Evolutionary conservation across 2,329 filamentous ascomycete genomes (phyloP), one percentile per base, ranked within the genome.

Genomic region (Colletotrichum chrysophilum): DNA sequence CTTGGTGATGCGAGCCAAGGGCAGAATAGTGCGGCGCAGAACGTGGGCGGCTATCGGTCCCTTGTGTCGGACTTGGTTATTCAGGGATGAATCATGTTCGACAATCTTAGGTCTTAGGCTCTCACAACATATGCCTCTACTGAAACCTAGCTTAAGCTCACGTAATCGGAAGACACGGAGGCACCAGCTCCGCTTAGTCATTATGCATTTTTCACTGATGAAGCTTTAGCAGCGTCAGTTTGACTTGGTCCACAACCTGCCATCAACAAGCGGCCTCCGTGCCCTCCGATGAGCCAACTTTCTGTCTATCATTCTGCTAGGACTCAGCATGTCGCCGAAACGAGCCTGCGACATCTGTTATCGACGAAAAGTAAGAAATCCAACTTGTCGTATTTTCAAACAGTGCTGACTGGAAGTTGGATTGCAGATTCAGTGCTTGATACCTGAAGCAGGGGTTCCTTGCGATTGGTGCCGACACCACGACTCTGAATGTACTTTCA

Each of bases 401-500:
- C 12, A n/a, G 18, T 14, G 6, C 55, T 58, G 4, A 28, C 26
- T 28, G 7, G 7, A 58, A 58, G 13, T 21, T 3, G 14, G 9
- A 28, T 10, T 21, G 13, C n/a, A 74, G 71, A 74, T 74, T 14
- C 71, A 74, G 43, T 74, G 71, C 58, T 55, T 26, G 4, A 58
- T 74, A 55, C 56, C 71, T 18, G 43, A 30, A 12, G 38, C 43
- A 7, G 71, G 71, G 4, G 38, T 43, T 16, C 30, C 71, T 2
- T 74, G 71, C 66, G 66, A 74, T 55, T 74, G 71, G 71, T 74
- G 71, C 24, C 56, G 66, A 6, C 71, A 74, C 24, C 71, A 74
- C 21, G 58, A 58, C n/a, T 56, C 43, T 24, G 58, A 55, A 7
- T 74, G 71, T 9, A 64, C 66, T 1, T 74, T 74, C 32, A 38